Conservation (phyloP, 257 asterid species). For the Solanum ossicruentum region DNA sequence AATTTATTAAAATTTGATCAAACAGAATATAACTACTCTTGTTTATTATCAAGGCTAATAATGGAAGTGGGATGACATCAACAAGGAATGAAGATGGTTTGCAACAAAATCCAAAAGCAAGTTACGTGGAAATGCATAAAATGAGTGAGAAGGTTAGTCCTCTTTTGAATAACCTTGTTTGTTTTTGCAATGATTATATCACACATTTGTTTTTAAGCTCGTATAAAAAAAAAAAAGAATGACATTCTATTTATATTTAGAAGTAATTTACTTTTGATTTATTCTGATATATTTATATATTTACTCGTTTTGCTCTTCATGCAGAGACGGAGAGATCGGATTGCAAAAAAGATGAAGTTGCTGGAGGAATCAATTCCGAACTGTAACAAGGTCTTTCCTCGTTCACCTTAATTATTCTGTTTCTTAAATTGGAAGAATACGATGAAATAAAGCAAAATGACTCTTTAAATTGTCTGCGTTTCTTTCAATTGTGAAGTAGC, state of each 20-base stretch:
- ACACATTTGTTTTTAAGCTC: background rate
- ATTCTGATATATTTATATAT: background rate
- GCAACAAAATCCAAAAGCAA: background rate
- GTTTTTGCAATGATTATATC: background rate
- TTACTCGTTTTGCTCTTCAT: background rate
- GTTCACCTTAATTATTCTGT: background rate
- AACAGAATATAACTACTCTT: background rate
- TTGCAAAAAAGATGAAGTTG: background rate
- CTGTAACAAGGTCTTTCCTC: background rate
- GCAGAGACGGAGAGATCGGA: background rate
- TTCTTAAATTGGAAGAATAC: background rate
- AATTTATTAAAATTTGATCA: background rate
- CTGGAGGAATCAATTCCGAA: background rate
- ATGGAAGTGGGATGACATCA: background rate
- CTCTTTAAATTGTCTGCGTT: too few relatives aligned
- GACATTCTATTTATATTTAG: background rate
- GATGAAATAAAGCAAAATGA: too few relatives aligned
- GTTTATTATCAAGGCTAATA: background rate
- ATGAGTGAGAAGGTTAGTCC: background rate
- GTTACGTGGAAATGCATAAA: background rate
- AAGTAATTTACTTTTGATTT: background rate
- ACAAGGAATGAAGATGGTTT: background rate
- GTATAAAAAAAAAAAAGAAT: background rate
- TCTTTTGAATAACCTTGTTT: background rate
- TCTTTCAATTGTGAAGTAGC: too few relatives aligned